Percentiles rank a stretch among this genome's conserved stretches.
Conservation (phyloP, 257 asterid species). For the Perilla frutescens region DNA sequence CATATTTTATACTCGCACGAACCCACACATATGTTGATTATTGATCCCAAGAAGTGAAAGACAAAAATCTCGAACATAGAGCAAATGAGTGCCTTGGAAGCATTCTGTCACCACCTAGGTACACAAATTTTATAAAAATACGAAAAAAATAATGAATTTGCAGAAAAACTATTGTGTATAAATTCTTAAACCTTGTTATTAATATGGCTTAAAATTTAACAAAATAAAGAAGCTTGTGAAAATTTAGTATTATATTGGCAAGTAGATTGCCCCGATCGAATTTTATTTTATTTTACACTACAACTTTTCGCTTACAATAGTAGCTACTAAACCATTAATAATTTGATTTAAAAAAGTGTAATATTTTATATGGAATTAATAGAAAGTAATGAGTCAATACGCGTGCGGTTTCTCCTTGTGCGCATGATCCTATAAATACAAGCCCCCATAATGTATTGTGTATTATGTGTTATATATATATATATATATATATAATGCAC, state of each 20-base stretch:
- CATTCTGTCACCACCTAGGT: constrained; percentile 34
- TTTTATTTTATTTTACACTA: too few relatives aligned
- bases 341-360: background rate
- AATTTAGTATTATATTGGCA: too few relatives aligned
- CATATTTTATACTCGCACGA: constrained; percentile 32
- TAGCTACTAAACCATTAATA: constrained; percentile 1
- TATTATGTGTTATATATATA: background rate
- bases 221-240: too few relatives aligned
- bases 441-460: constrained; percentile 27
- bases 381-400: constrained; percentile 45
- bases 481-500: background rate
- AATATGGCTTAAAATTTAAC: too few relatives aligned
- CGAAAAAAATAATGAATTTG: background rate
- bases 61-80: constrained; percentile 55
- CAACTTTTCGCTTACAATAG: background rate
- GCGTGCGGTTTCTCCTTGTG: constrained; percentile 59
- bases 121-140: background rate
- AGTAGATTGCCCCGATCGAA: too few relatives aligned
- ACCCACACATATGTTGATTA: constrained; percentile 20
- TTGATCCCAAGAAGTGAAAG: constrained; percentile 59
- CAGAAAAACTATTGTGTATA: too few relatives aligned
- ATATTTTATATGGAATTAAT: background rate
- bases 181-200: too few relatives aligned
- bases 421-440: constrained; percentile 64
- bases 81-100: constrained; percentile 53